A percentile compares a stretch with the other conserved stretches of the same genome.
These are phyloP conservation scores for Lablab purpureus DNA, from an alignment of 306 rosid species.

Conservation along the genomic window DNA sequence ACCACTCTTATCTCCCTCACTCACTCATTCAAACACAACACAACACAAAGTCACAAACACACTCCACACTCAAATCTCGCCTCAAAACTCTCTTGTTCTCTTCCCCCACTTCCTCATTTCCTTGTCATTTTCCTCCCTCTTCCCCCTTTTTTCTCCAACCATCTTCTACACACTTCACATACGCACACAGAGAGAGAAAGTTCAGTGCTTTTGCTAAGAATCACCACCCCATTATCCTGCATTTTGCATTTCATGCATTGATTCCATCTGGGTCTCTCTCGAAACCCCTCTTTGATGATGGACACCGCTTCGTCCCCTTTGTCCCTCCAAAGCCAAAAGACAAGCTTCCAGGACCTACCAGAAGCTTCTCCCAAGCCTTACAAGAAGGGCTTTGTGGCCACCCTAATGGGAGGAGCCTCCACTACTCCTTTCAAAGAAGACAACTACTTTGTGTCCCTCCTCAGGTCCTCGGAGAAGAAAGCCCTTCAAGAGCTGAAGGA, in stretches of 20 bases:
- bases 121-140: slow-evolving; percentile 1
- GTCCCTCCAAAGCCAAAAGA: slow-evolving; percentile 43
- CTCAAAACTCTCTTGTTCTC: slow-evolving; percentile 3
- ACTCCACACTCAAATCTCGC: slow-evolving; percentile 56
- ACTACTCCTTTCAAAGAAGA: slow-evolving; percentile 83
- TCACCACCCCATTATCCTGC: slow-evolving; percentile 37
- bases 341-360: slow-evolving; percentile 57
- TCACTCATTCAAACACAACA: slow-evolving; percentile 17
- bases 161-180: not conserved
- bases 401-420: slow-evolving; percentile 64
- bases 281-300: slow-evolving; percentile 59
- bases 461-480: slow-evolving; percentile 79
- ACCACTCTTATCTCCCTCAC: not conserved
- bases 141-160: not conserved
- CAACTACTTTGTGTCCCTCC: slow-evolving; percentile 65
- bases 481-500: slow-evolving; percentile 79
- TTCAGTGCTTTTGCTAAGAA: slow-evolving; percentile 15
- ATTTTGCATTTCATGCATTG: slow-evolving; percentile 38
- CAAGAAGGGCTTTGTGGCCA: slow-evolving; percentile 75
- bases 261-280: slow-evolving; percentile 60
- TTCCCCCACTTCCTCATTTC: not conserved
- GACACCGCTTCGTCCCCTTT: slow-evolving; percentile 61
- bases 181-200: slow-evolving; percentile 7
- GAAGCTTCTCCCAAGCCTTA: slow-evolving; percentile 68
- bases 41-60: not conserved